Conservation (phyloP, 345 rosid genomes). For the Passiflora organensis region DNA sequence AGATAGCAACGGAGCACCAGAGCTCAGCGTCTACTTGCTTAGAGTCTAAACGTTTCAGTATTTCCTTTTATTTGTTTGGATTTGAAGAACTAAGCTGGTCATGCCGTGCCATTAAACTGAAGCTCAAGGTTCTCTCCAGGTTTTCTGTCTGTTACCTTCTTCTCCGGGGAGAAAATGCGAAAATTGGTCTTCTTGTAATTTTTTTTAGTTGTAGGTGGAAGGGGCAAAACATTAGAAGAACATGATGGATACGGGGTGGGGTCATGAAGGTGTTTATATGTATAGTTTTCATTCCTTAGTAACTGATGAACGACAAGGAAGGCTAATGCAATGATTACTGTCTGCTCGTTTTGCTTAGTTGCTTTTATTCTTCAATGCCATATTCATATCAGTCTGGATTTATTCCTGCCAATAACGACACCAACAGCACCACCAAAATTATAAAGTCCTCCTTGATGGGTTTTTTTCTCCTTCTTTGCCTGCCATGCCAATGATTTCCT, state of each 20-base stretch:
- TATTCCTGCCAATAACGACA: no score
- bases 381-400: conserved; percentile 5
- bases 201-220: conserved; percentile 36
- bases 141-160: background rate
- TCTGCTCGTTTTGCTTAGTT: conserved; percentile 18
- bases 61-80: no score
- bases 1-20: conserved; percentile 93
- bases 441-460: no score
- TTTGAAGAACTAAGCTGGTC: no score
- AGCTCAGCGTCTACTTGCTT: conserved; percentile 86
- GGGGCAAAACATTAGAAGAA: conserved; percentile 32
- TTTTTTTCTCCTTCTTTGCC: no score
- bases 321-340: conserved; percentile 33
- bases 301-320: conserved; percentile 23
- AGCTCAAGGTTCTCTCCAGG: background rate
- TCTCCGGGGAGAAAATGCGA: conserved; percentile 17
- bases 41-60: conserved; percentile 38
- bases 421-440: no score
- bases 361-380: conserved; percentile 1
- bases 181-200: conserved; percentile 26
- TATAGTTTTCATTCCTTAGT: conserved; percentile 25
- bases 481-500: no score
- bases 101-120: no score
- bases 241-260: conserved; percentile 29
- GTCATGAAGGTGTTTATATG: conserved; percentile 43